Evolutionary conservation across 78 protist genomes (phyloP).

Genomic region (slime mould (Dictyostelium discoideum)): dicty_2.7 NC_007090.3:4286501-4287000

Average conservation of each 20-base stretch:
- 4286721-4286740: conserved; percentile 76
- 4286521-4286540: conserved; percentile 83
- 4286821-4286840: not conserved
- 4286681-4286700: conserved; percentile 86
- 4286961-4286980: conserved; percentile 69
- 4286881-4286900: conserved; percentile 92
- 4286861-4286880: conserved; percentile 19
- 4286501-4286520: conserved; percentile 88
- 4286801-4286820: not conserved
- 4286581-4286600: conserved; percentile 87
- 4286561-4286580: conserved; percentile 38
- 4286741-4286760: conserved; percentile 86
- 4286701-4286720: conserved; percentile 87
- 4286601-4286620: conserved; percentile 88
- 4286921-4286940: conserved; percentile 86
- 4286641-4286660: conserved; percentile 82
- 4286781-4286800: not conserved
- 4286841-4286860: not conserved
- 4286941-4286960: conserved; percentile 87
- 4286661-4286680: conserved; percentile 39
- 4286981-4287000: conserved; percentile 82
- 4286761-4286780: conserved; percentile 79
- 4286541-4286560: conserved; percentile 86
- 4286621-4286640: conserved; percentile 95
- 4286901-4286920: conserved; percentile 92